Conservation (phyloP, 139 green algal genomes). For the Desmodesmus armatus region DNA sequence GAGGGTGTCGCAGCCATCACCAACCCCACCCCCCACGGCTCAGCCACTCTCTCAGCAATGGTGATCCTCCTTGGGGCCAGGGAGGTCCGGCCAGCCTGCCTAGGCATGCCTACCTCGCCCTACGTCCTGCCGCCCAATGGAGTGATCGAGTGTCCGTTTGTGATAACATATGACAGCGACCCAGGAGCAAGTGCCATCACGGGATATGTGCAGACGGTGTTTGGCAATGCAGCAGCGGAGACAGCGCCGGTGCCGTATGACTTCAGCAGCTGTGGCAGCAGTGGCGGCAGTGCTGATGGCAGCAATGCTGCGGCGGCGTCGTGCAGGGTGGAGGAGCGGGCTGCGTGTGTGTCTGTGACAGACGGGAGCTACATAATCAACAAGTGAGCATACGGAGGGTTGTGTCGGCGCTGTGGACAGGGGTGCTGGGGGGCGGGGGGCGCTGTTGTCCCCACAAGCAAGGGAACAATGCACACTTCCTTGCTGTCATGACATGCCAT, state of each 20-base stretch:
- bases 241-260: background rate
- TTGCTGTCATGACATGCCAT: too few species aligned
- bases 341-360: background rate
- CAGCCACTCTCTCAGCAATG: conserved; percentile 1
- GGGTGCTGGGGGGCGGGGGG: too few species aligned
- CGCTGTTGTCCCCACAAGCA: too few species aligned
- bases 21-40: background rate
- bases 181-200: background rate
- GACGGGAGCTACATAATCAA: conserved; percentile 6
- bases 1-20: conserved; percentile 18
- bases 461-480: too few species aligned
- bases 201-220: background rate
- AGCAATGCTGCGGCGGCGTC: background rate
- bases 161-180: background rate
- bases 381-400: too few species aligned
- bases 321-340: background rate
- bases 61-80: background rate
- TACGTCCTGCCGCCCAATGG: background rate
- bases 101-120: background rate
- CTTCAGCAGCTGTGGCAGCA: background rate
- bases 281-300: background rate
- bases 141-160: background rate
- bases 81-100: background rate
- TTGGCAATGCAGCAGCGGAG: background rate
- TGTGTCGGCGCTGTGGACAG: too few species aligned